These are phyloP conservation scores for Lepidium africanum DNA, from an alignment of 345 rosid genomes.

Conservation along the genomic window DNA sequence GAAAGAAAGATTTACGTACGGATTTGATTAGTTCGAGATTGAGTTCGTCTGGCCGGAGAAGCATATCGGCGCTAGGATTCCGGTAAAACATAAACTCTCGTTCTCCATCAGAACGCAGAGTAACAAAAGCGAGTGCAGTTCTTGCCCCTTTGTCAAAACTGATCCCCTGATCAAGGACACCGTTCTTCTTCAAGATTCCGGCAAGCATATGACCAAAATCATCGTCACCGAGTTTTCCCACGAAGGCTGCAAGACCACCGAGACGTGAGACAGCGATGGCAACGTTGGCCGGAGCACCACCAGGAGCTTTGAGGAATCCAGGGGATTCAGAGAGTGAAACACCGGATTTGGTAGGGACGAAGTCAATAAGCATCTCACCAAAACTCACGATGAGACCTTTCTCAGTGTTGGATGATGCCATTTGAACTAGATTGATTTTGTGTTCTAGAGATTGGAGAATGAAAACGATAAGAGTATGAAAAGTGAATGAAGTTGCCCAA, in stretches of 20 bases:
- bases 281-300: constrained; percentile 63
- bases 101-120: constrained; percentile 51
- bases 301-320: constrained; percentile 48
- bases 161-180: constrained; percentile 43
- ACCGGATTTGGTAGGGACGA: constrained; percentile 43
- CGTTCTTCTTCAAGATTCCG: constrained; percentile 46
- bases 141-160: constrained; percentile 48
- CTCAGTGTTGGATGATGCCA: constrained; percentile 29
- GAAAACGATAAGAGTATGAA: constrained; percentile 3
- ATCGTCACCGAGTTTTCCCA: constrained; percentile 58
- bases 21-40: constrained; percentile 39
- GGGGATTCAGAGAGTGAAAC: constrained; percentile 52
- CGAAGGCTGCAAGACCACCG: constrained; percentile 46
- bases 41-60: constrained; percentile 49
- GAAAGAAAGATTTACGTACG: constrained; percentile 24
- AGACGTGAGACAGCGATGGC: constrained; percentile 48
- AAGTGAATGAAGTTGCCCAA: not conserved
- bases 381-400: constrained; percentile 34
- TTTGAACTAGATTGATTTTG: not conserved
- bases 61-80: constrained; percentile 71
- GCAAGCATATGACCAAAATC: constrained; percentile 63
- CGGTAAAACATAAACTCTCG: constrained; percentile 61
- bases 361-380: constrained; percentile 60
- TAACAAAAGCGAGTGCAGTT: constrained; percentile 60
- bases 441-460: not conserved